phyloP scores from a whole-genome alignment of 2,329 filamentous ascomycete species.

The Diaporthe sp. region DNA sequence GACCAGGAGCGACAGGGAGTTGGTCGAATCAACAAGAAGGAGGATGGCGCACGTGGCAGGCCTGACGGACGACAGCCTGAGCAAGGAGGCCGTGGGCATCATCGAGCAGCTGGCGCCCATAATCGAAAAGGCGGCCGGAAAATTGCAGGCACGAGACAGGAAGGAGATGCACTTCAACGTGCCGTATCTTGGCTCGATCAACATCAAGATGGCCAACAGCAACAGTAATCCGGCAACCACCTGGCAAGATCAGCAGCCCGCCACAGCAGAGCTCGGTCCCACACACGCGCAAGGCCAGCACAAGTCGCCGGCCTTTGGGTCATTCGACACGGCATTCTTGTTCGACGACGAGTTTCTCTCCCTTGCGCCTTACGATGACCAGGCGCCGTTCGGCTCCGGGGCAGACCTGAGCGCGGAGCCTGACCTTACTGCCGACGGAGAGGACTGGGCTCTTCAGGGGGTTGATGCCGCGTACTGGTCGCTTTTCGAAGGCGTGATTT shows the following conservation, averaged over 20 bases:
- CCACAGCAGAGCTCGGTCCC: neutral
- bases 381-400: constrained; percentile 25
- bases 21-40: constrained; percentile 54
- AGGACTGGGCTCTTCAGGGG: constrained; percentile 44
- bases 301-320: constrained; percentile 31
- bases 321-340: constrained; percentile 20
- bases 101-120: constrained; percentile 60
- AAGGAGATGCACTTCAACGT: constrained; percentile 57
- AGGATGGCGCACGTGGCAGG: constrained; percentile 56
- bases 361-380: constrained; percentile 33
- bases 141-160: constrained; percentile 37
- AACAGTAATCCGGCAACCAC: constrained; percentile 3
- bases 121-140: constrained; percentile 48
- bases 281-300: constrained; percentile 6
- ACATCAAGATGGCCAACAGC: constrained; percentile 52
- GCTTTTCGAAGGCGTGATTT: constrained; percentile 41
- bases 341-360: constrained; percentile 26
- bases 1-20: constrained; percentile 51
- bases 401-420: constrained; percentile 23
- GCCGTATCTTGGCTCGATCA: constrained; percentile 63
- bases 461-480: constrained; percentile 45
- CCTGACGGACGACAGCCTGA: constrained; percentile 57
- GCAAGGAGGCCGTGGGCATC: constrained; percentile 58
- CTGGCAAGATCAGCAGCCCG: constrained; percentile 10
- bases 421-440: constrained; percentile 44